A percentile compares a stretch with the other conserved stretches of the same genome.
These are phyloP conservation scores for Beauveria medogensis DNA, from an alignment of 2,329 filamentous ascomycete species.

Conservation along the genomic window DNA sequence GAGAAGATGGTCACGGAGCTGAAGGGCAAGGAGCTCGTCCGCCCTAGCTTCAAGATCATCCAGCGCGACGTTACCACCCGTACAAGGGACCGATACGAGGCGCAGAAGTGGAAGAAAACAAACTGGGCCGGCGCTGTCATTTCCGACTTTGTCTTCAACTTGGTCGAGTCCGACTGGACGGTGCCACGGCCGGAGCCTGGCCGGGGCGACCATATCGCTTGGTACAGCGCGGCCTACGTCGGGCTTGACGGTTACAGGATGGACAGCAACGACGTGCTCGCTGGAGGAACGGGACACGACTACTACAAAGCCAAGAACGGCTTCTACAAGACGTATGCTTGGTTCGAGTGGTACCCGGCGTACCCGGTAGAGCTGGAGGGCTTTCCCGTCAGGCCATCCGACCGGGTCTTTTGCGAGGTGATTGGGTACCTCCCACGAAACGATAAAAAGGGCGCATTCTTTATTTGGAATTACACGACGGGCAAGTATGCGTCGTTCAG, in stretches of 20 bases:
- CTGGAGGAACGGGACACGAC: background rate
- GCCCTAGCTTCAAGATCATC: background rate
- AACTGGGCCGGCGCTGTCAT: background rate
- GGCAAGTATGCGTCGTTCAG: background rate
- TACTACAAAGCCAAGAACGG: background rate
- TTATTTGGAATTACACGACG: background rate
- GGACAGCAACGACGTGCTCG: background rate
- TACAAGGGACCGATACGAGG: background rate
- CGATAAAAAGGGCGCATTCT: background rate
- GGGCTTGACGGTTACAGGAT: background rate
- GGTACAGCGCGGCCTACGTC: background rate
- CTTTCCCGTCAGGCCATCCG: background rate
- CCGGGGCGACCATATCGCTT: background rate
- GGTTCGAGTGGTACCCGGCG: background rate
- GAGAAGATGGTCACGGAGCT: background rate
- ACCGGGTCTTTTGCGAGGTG: background rate
- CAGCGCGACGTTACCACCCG: no score
- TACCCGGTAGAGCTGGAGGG: background rate
- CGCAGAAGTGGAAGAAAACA: background rate
- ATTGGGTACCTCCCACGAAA: background rate
- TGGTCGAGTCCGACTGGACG: background rate
- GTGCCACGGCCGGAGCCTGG: background rate
- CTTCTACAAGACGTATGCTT: background rate
- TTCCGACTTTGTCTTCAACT: background rate
- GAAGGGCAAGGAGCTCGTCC: background rate